Evolutionary conservation across 2,329 filamentous ascomycete genomes (phyloP).

Genomic region (Pseudogymnoascus sp.): DNA sequence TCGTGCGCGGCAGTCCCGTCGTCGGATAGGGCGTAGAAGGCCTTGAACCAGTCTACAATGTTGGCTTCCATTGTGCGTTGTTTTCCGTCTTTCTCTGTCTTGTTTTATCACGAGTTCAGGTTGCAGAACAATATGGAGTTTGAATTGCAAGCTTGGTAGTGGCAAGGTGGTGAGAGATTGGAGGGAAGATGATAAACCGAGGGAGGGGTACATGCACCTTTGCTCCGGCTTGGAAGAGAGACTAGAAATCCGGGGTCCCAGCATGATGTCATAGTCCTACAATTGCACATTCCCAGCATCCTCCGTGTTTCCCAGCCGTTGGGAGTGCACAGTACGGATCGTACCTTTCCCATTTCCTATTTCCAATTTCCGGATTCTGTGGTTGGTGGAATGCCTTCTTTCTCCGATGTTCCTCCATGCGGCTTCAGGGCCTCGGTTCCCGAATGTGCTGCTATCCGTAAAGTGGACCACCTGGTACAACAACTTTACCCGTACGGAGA

Average conservation of each 20-base stretch:
- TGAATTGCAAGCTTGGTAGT: neutral
- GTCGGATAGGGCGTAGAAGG: constrained; percentile 50
- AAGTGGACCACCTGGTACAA: too few species aligned
- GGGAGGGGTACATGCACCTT: neutral
- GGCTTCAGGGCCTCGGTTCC: neutral
- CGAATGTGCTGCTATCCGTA: neutral
- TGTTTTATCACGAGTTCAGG: neutral
- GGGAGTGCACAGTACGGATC: neutral
- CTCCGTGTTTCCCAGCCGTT: neutral
- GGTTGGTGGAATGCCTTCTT: neutral
- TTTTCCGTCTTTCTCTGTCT: neutral
- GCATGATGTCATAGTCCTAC: neutral
- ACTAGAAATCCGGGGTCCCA: neutral
- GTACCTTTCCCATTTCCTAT: neutral
- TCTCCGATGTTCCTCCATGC: neutral
- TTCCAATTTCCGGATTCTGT: neutral
- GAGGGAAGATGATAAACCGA: neutral
- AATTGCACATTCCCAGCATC: neutral
- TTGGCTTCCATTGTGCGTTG: constrained; percentile 40
- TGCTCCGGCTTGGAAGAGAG: neutral
- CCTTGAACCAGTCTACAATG: constrained; percentile 61
- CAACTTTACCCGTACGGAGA: too few species aligned
- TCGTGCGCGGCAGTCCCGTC: constrained; percentile 37
- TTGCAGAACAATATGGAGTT: neutral
- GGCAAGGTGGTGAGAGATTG: neutral